Percentiles rank a stretch among this genome's conserved stretches.
phyloP scores from a whole-genome alignment of 1,284 basidiomycete genomes.

The Tilletia walkeri region DNA sequence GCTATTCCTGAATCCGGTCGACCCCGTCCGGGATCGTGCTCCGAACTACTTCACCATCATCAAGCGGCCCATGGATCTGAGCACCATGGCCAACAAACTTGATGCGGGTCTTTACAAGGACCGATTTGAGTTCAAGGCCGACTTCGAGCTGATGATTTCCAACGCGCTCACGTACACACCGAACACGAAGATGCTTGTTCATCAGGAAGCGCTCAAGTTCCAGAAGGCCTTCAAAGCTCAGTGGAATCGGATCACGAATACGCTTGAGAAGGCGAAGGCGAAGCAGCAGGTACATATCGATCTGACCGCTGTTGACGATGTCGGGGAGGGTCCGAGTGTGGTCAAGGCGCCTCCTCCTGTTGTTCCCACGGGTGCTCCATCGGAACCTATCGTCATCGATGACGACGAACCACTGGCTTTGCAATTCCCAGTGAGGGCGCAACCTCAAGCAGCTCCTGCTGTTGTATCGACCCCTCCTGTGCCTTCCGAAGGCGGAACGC shows the following conservation, averaged over 20 bases:
- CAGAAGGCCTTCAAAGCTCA: conserved; percentile 82
- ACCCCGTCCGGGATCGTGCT: conserved; percentile 56
- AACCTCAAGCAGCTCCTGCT: no score
- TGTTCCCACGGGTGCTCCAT: not conserved
- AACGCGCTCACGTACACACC: conserved; percentile 87
- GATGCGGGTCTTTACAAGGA: conserved; percentile 77
- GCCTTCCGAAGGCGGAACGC: not conserved
- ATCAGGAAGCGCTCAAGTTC: conserved; percentile 73
- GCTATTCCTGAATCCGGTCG: conserved; percentile 83
- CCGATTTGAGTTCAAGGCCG: conserved; percentile 77
- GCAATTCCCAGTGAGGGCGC: no score
- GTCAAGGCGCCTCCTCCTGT: not conserved
- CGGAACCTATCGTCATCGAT: conserved; percentile 8
- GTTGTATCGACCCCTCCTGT: no score
- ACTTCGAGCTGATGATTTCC: conserved; percentile 81
- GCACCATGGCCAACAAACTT: conserved; percentile 82
- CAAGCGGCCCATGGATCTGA: conserved; percentile 90
- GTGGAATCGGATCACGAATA: conserved; percentile 60
- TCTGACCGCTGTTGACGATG: not conserved
- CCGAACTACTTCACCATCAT: conserved; percentile 77
- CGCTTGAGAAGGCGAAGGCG: conserved; percentile 53
- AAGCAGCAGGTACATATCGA: conserved; percentile 16
- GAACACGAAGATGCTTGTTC: conserved; percentile 67
- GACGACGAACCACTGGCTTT: no score
- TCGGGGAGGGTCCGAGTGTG: not conserved